Conservation (phyloP, 257 asterid species). For the Ehretia macrophylla region DNA sequence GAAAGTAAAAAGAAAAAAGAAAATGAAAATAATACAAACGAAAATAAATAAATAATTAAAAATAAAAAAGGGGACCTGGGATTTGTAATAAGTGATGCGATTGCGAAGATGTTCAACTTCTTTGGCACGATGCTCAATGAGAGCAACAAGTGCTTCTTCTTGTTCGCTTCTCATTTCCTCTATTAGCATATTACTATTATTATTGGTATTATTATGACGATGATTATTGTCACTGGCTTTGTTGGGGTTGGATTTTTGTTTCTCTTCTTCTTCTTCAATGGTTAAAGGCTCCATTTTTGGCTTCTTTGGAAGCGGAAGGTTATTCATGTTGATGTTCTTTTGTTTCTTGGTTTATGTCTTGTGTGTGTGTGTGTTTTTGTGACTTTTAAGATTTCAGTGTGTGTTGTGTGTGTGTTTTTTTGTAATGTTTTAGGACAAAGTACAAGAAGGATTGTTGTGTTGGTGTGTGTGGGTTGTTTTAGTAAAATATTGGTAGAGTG, state of each 20-base stretch:
- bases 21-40: neutral
- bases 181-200: slow-evolving; percentile 2
- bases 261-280: slow-evolving; percentile 1
- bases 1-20: neutral
- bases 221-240: neutral
- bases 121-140: slow-evolving; percentile 69
- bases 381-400: too few relatives aligned
- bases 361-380: neutral
- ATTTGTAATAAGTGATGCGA: slow-evolving; percentile 58
- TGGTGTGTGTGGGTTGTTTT: too few relatives aligned
- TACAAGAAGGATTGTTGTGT: too few relatives aligned
- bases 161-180: slow-evolving; percentile 44
- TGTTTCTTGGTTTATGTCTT: neutral
- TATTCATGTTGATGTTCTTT: slow-evolving; percentile 11
- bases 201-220: neutral
- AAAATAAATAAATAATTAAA: neutral
- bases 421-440: too few relatives aligned
- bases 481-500: too few relatives aligned
- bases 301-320: slow-evolving; percentile 19
- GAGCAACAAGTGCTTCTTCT: slow-evolving; percentile 75
- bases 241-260: neutral
- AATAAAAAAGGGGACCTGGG: slow-evolving; percentile 41
- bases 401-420: too few relatives aligned
- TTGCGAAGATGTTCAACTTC: slow-evolving; percentile 75
- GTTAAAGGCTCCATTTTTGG: slow-evolving; percentile 18